Evolutionary conservation across 352 stramenopile genomes (phyloP).

Genomic region (Pseudoperonospora humuli): DNA sequence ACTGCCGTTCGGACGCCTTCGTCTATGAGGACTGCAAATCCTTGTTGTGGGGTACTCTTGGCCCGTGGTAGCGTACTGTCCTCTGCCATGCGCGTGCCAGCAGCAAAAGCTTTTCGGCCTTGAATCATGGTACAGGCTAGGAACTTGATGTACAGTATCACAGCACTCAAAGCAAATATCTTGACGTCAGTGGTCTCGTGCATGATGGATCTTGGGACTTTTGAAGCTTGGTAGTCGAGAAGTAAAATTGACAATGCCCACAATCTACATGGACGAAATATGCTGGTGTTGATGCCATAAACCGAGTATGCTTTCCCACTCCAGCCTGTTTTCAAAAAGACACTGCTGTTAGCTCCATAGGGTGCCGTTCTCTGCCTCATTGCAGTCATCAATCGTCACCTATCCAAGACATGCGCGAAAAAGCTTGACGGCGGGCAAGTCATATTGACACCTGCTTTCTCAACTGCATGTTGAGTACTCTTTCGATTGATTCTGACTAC

Average conservation of each 20-base stretch:
- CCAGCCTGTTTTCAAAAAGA: too few relatives aligned
- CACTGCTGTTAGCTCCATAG: too few relatives aligned
- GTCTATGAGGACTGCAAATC: slow-evolving; percentile 22
- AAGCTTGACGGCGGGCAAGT: too few relatives aligned
- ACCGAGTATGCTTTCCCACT: too few relatives aligned
- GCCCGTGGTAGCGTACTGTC: slow-evolving; percentile 32
- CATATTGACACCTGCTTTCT: too few relatives aligned
- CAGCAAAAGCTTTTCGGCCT: slow-evolving; percentile 34
- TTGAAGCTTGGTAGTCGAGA: slow-evolving; percentile 17
- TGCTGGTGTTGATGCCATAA: too few relatives aligned
- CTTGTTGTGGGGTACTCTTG: slow-evolving; percentile 13
- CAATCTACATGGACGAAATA: too few relatives aligned
- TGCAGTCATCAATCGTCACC: too few relatives aligned
- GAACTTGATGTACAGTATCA: slow-evolving; percentile 59
- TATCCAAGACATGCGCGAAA: too few relatives aligned
- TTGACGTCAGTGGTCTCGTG: slow-evolving; percentile 22
- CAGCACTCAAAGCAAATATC: slow-evolving; percentile 34
- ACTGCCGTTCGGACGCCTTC: slow-evolving; percentile 15
- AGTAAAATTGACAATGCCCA: slow-evolving; percentile 23
- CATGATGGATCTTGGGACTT: slow-evolving; percentile 5
- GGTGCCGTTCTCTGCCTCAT: too few relatives aligned
- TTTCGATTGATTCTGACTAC: too few relatives aligned
- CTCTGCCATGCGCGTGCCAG: slow-evolving; percentile 37
- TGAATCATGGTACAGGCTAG: slow-evolving; percentile 42
- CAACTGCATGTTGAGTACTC: too few relatives aligned